Base-by-base conservation (phyloP, 352 stramenopile species). In the Globisporangium paroecandrum region DNA sequence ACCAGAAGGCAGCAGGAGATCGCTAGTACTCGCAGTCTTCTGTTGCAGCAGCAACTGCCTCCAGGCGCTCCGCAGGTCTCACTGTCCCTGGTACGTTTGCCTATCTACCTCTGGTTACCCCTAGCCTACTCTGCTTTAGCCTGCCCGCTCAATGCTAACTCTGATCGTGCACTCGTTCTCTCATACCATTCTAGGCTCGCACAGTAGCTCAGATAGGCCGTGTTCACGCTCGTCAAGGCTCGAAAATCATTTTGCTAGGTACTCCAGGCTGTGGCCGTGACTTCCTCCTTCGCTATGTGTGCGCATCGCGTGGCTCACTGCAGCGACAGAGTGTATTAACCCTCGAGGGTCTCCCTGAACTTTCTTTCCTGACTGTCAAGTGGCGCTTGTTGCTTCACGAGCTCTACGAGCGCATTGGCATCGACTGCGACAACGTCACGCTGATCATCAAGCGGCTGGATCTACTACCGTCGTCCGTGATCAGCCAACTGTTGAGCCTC, bases 381-480 rank as follows among this genome's bases (percentile, higher is more conserved):
- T 94, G 85, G 85, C 76, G 72, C 5, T 34, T 70, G 3, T 27
- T 86, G 13, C 62, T 91, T 0, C 57, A 75, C 7, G 66, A 89
- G 4, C 57, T 90, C 3, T 90, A 89, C 63, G 69, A 82, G 9
- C 76, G 69, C 24, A 71, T 91, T 4, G 83, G 86, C 0, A 75
- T 92, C 8, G 73, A 79, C 27, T 85, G 78, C 8, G 69, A 82
- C 22, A 71, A 83, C 24, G 77, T 88, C 34, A 92, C 83, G 2
- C 69, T 94, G 10, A 27, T 92, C 1, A 67, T 91, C 2, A 83
- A 90, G 55, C 74, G 71, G 2, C 20, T 89, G 0, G 66, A 89
- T 5, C 32, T 77, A n/a, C 68, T 89, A 12, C 74, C 86, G 2
- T 5, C 49, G 1, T 5, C 2, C 0, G 69, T 88, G 2, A 8